These are phyloP conservation scores for Candida rishiriensis DNA, from an alignment of 805 yeast genomes.

Conservation along the genomic window DNA sequence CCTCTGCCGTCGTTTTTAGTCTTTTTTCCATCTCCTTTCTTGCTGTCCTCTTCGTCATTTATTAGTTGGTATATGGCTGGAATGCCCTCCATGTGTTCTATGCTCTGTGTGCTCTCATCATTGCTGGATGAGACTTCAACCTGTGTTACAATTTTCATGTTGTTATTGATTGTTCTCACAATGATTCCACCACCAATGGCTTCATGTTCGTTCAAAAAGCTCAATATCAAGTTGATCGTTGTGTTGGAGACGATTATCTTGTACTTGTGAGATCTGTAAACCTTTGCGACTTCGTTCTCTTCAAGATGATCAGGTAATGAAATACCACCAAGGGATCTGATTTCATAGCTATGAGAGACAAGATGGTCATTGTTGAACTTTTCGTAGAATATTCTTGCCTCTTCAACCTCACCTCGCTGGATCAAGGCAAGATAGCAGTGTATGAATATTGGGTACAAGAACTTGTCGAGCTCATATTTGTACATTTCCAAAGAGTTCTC, in stretches of 20 bases:
- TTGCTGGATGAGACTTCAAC: conserved; percentile 37
- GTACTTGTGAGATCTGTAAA: conserved; percentile 71
- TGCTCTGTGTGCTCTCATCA: conserved; percentile 43
- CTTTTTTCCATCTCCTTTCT: conserved; percentile 13
- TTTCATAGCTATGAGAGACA: conserved; percentile 73
- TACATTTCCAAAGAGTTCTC: conserved; percentile 88
- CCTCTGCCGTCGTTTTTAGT: conserved; percentile 15
- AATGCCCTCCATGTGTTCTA: conserved; percentile 40
- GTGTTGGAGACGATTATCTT: conserved; percentile 75
- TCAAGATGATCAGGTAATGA: conserved; percentile 74
- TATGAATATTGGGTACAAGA: conserved; percentile 88
- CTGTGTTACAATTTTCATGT: conserved; percentile 52
- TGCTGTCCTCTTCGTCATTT: conserved; percentile 21
- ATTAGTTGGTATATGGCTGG: conserved; percentile 37
- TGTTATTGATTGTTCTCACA: conserved; percentile 81
- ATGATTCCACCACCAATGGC: conserved; percentile 86
- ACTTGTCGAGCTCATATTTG: conserved; percentile 77
- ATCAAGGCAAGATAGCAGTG: conserved; percentile 82
- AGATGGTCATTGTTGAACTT: conserved; percentile 69
- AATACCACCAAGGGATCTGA: conserved; percentile 66
- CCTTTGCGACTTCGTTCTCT: conserved; percentile 77
- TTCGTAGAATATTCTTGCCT: conserved; percentile 73
- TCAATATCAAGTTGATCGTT: conserved; percentile 74
- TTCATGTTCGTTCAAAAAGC: conserved; percentile 88
- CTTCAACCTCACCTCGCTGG: conserved; percentile 50